Base-by-base conservation (phyloP, 2,329 filamentous ascomycete genomes). In the Allantophomopsis cytisporea region DNA sequence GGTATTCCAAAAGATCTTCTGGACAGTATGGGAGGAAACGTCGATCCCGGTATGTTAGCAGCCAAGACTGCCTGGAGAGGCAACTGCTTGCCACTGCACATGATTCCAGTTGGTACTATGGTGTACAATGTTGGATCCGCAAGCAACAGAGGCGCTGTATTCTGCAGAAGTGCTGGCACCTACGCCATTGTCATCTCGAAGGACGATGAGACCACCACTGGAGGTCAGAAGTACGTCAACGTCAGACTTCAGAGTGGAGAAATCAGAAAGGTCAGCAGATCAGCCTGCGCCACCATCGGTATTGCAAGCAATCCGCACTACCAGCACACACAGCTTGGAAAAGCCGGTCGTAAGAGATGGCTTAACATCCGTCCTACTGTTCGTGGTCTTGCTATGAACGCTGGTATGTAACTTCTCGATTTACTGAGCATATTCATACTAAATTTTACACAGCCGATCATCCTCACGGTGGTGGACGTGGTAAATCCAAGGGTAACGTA, bases 401-500 rank as follows among this genome's bases (percentile, higher is more conserved):
- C 89, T 60, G 76, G 83, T 85, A 65, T 56, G 72, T 60, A 39
- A 16, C n/a, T 40, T 33, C 13, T 41, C 41, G 21, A 18, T 32
- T 2, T 40, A 21, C 37, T 17, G 17, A 20, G 31, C n/a, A 35
- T 12, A 18, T 41, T 34, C 17, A 37, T 35, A 20, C 50, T 55
- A 46, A 55, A 49, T 38, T 35, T 35, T 21, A 38, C 44, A 35
- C 53, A 77, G 83, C 79, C 53, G 91, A 98, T 56, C 91, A 98
- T 71, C 91, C 91, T 55, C 91, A 98, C 61, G 91, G 91, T 74
- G 91, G 91, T 83, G 91, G 91, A 63, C 78, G 93, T 71, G 91
- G 91, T 68, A 98, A 98, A 68, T 95, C 87, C 42, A 98, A 98
- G 84, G 87, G 91, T 76, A 94, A 95, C 58, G 78, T 88, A 45